Base-by-base conservation (phyloP, 768 basidiomycete genomes). In the Amanita muscaria region DNA sequence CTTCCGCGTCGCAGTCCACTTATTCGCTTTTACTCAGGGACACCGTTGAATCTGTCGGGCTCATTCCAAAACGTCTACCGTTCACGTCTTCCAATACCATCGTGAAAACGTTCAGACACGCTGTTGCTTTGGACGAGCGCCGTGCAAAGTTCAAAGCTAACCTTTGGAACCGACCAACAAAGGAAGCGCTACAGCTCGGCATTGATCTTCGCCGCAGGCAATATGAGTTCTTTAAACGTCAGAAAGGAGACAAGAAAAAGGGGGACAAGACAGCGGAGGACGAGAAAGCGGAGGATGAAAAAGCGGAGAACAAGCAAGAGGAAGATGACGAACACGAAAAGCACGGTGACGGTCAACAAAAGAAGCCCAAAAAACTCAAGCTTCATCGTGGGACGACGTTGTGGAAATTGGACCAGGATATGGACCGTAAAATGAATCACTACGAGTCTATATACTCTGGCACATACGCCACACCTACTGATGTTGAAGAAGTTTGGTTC, bases 401-500 rank as follows among this genome's bases (percentile, higher is more conserved):
- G 21, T 44, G 42, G 41, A 37, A 33, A 23, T 52, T 57, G 37
- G 60, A 58, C 15, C 44, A 54, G 33, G 40, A 54, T 24, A 42
- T 54, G 15, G 63, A 67, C 10, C 50, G 51, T 30, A 51, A 44
- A 8, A 48, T 64, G 31, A 59, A 56, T 15, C 51, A 53, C 8
- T 53, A 62, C 25, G 69, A 71, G 48, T 49, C 52, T 15, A 56
- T 58, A 32, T 65, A 64, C 40, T 60, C 66, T 35, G 37, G 47
- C 7, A 46, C 40, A 14, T 30, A 40, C 5, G 7, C 11, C 15
- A 19, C 9, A 27, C 36, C 16, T 3, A 71, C 68, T 0, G 62
- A 74, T 51, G 61, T 80, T n/a, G 66, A 74, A 43, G 79, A 84
- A 53, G 81, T 84, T 2, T 83, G 81, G 80, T 83, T 83, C 54